Base-by-base conservation (phyloP, 2,329 filamentous ascomycete species). In the Huntiella savannae region DNA sequence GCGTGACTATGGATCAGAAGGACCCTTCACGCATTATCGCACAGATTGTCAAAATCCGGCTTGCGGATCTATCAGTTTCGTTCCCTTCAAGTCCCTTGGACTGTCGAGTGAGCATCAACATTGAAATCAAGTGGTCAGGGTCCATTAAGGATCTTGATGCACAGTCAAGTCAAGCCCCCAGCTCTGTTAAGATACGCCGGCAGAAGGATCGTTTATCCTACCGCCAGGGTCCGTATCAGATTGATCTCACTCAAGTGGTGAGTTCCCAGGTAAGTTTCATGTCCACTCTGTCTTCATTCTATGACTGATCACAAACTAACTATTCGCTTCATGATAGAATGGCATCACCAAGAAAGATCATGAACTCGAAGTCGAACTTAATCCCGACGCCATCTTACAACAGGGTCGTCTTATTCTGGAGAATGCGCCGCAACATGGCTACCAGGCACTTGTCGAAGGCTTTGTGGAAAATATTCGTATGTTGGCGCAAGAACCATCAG, bases 151-250 rank as follows among this genome's bases (percentile, higher is more conserved):
- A 75, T 49, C 59, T 77, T 11, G 67, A 73, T 54, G 56, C 60
- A 17, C 48, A 62, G 44, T 56, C 56, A 41, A 34, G 33, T 22
- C 38, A 45, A 10, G 60, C 55, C 37, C 55, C 52, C 45, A 62
- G 54, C 52, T 65, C 56, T 22, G 40, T 40, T 12, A 36, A 43
- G 8, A 47, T 46, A 37, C 59, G 61, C 53, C 76, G 87, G 5
- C 77, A 75, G 54, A 98, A 98, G 61, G 87, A 98, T 60, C 75
- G 91, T 13, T 67, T 98, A 58, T 92, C 83, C 57, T 98, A 98
- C 62, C 78, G 71, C 7, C 92, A 96, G 59, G 71, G 86, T 36
- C 77, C 75, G 46, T 95, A 92, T 58, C 83, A 91, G 58, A 73
- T 98, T 54, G 91, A 98, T 61, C 66, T 98, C 43, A 98, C 91